Percentiles rank a stretch among this genome's conserved stretches.
phyloP scores from a whole-genome alignment of 2,329 filamentous ascomycete species.

The Emergomyces orientalis region DNA sequence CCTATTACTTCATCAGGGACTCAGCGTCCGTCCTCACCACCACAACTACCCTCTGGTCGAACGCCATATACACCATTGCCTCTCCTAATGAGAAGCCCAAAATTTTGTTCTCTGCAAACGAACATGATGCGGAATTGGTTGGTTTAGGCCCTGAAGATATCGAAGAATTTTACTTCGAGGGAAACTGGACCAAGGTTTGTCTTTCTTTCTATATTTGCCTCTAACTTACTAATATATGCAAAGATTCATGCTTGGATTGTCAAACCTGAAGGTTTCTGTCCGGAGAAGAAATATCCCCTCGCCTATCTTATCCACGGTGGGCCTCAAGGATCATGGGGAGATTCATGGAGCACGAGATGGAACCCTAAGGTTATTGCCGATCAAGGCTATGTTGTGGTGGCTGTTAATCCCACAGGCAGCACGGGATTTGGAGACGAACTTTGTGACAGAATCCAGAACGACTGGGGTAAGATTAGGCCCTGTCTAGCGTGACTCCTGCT shows the following conservation, averaged over 20 bases:
- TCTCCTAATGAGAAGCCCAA: conserved; percentile 23
- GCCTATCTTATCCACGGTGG: conserved; percentile 76
- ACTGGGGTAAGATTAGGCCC: conserved; percentile 55
- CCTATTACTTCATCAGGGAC: conserved; percentile 25
- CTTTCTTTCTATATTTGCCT: background rate
- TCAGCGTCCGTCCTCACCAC: conserved; percentile 27
- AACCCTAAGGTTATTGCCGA: conserved; percentile 80
- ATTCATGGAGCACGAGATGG: conserved; percentile 74
- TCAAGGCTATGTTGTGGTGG: conserved; percentile 74
- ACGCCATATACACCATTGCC: conserved; percentile 28
- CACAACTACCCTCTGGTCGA: conserved; percentile 29
- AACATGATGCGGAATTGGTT: conserved; percentile 31
- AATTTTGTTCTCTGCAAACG: conserved; percentile 29
- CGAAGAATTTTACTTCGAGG: conserved; percentile 31
- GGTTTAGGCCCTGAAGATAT: conserved; percentile 28
- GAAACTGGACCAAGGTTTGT: conserved; percentile 28
- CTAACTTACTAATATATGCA: conserved; percentile 11
- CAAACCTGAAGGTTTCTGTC: conserved; percentile 51
- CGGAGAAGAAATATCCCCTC: conserved; percentile 65
- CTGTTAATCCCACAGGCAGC: conserved; percentile 73
- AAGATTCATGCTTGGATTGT: conserved; percentile 35
- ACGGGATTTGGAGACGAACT: conserved; percentile 74
- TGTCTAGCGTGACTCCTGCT: background rate
- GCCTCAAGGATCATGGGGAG: conserved; percentile 65
- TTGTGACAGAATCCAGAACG: conserved; percentile 62